Conservation (phyloP, 73 alveolate species). For the Paramecium octaurelia region DNA sequence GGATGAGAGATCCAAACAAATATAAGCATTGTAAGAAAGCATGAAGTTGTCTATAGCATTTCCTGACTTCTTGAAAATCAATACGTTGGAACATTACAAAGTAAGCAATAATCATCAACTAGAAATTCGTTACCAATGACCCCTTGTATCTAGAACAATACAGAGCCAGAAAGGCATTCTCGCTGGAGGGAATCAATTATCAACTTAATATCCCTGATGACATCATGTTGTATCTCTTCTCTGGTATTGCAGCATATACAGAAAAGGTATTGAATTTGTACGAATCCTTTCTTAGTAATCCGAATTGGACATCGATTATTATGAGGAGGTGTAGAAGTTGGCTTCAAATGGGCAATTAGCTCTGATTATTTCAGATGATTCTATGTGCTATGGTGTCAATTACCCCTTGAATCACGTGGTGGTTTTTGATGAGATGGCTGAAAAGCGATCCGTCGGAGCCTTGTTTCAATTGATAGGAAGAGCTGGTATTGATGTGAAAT, state of each 20-base stretch:
- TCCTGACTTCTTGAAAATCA: conserved; percentile 31
- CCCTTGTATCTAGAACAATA: neutral
- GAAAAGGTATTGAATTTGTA: neutral
- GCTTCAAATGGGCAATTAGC: conserved; percentile 45
- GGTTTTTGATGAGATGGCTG: conserved; percentile 26
- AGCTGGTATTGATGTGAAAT: neutral
- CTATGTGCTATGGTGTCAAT: conserved; percentile 53
- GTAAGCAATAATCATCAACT: neutral
- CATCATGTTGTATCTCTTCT: conserved; percentile 15
- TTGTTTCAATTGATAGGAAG: conserved; percentile 44
- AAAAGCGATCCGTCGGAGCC: conserved; percentile 10
- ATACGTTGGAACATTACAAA: conserved; percentile 35
- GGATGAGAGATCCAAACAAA: conserved; percentile 25
- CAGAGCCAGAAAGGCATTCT: conserved; percentile 46
- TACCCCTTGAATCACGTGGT: conserved; percentile 42
- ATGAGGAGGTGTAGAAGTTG: conserved; percentile 26
- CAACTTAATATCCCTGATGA: conserved; percentile 29
- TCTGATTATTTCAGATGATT: conserved; percentile 45
- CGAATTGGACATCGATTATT: neutral
- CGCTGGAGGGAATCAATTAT: conserved; percentile 13
- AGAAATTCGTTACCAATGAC: conserved; percentile 35
- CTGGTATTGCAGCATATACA: conserved; percentile 48
- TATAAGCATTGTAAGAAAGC: neutral
- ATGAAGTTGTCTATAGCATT: neutral
- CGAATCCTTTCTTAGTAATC: neutral